Percentiles rank a stretch among this genome's conserved stretches.
Conservation (phyloP, 192 early-diverging fungal species). For the Gigaspora rosea region DNA sequence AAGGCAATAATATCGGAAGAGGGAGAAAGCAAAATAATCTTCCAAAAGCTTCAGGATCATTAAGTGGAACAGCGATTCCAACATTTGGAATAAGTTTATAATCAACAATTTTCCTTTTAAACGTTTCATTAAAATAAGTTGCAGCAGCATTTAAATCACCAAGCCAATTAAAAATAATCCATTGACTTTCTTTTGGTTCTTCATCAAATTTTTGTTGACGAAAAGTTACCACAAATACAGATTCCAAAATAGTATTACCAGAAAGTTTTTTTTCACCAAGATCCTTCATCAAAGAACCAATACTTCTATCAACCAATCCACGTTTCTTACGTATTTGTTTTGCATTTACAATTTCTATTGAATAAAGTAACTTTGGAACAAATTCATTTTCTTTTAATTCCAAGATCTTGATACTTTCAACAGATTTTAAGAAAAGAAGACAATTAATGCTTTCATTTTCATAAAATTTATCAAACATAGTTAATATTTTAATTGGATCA, state of each 20-base stretch:
- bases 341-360: slow-evolving; percentile 38
- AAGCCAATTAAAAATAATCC: neutral
- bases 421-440: slow-evolving; percentile 39
- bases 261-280: neutral
- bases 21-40: neutral
- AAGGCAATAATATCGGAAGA: neutral
- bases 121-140: neutral
- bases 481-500: slow-evolving; percentile 29
- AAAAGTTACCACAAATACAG: slow-evolving; percentile 27
- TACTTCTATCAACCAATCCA: neutral
- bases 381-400: slow-evolving; percentile 29
- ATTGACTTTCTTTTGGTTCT: neutral
- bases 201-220: neutral
- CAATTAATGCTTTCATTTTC: slow-evolving; percentile 34
- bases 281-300: slow-evolving; percentile 13
- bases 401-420: slow-evolving; percentile 39
- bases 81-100: slow-evolving; percentile 2
- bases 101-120: neutral
- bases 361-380: slow-evolving; percentile 18
- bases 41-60: neutral
- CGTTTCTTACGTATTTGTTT: slow-evolving; percentile 25
- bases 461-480: slow-evolving; percentile 37
- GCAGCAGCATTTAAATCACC: neutral
- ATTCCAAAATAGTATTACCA: neutral
- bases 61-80: neutral